Conservation (phyloP, 2,329 filamentous ascomycete genomes). For the Aureobasidium leucospermi region DNA sequence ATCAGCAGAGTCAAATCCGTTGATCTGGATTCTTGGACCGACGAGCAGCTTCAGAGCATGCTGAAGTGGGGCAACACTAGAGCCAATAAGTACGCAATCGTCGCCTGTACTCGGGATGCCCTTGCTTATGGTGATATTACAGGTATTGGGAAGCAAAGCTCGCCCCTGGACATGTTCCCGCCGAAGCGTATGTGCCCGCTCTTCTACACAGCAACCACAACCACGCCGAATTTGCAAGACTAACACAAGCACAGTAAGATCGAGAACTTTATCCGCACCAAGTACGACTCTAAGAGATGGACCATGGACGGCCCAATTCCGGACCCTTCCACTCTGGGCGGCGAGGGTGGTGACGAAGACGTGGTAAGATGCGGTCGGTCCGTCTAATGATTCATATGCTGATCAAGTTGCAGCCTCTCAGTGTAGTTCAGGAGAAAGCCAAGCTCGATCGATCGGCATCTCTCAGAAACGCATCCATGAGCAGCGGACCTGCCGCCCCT, state of each 20-base stretch:
- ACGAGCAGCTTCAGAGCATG: conserved; percentile 92
- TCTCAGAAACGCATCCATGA: conserved; percentile 34
- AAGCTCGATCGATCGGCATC: conserved; percentile 56
- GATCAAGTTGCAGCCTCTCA: conserved; percentile 45
- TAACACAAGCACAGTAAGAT: conserved; percentile 58
- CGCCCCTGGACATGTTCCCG: conserved; percentile 81
- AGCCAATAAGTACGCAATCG: conserved; percentile 69
- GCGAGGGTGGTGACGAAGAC: conserved; percentile 72
- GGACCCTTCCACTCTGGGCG: conserved; percentile 81
- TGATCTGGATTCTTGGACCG: conserved; percentile 96
- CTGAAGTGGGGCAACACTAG: conserved; percentile 91
- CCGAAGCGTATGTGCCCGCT: conserved; percentile 57
- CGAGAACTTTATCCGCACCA: conserved; percentile 98
- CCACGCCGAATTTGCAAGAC: neutral
- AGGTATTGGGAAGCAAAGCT: conserved; percentile 93
- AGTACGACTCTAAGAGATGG: conserved; percentile 98
- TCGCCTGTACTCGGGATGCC: neutral
- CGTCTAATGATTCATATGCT: neutral
- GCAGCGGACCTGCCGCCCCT: conserved; percentile 13
- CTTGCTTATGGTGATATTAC: neutral
- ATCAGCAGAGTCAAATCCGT: conserved; percentile 98
- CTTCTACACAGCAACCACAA: neutral
- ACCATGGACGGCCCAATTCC: conserved; percentile 97
- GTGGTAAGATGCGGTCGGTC: conserved; percentile 6
- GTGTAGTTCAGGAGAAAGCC: conserved; percentile 62